Percentiles rank a stretch among this genome's conserved stretches.
These are phyloP conservation scores for Erigeron canadensis DNA, from an alignment of 129 eudicot genomes.

Conservation along the genomic window DNA sequence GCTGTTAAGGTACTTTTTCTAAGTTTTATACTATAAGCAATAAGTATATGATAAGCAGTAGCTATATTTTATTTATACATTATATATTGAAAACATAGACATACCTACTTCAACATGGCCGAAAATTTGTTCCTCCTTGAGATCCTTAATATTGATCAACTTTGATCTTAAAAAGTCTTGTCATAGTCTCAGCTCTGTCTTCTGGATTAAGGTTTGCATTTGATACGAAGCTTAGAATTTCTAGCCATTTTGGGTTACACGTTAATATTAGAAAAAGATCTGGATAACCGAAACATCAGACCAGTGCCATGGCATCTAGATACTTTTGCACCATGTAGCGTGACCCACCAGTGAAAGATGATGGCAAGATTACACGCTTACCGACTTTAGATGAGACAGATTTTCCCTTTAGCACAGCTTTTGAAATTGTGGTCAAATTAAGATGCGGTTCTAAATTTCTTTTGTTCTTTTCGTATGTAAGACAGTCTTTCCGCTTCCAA, in stretches of 20 bases:
- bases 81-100: not conserved
- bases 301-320: constrained; percentile 14
- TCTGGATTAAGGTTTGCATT: not conserved
- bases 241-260: not conserved
- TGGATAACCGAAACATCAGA: not conserved
- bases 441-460: not conserved
- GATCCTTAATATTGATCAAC: not conserved
- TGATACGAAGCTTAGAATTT: not conserved
- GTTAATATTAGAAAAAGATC: not conserved
- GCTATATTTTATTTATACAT: too few species aligned
- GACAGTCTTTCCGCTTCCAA: not conserved
- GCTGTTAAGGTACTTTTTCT: not conserved
- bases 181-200: not conserved
- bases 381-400: not conserved
- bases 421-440: not conserved
- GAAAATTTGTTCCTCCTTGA: not conserved
- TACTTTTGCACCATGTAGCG: constrained; percentile 15
- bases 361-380: not conserved
- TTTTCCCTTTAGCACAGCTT: not conserved
- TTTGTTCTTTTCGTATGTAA: not conserved
- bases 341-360: constrained; percentile 20
- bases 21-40: too few species aligned
- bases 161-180: not conserved
- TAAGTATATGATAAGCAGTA: too few species aligned
- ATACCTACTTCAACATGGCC: not conserved